Percentiles rank a stretch among this genome's conserved stretches.
Evolutionary conservation across 352 stramenopile genomes (phyloP).

Genomic region (Phytophthora sp.): DNA sequence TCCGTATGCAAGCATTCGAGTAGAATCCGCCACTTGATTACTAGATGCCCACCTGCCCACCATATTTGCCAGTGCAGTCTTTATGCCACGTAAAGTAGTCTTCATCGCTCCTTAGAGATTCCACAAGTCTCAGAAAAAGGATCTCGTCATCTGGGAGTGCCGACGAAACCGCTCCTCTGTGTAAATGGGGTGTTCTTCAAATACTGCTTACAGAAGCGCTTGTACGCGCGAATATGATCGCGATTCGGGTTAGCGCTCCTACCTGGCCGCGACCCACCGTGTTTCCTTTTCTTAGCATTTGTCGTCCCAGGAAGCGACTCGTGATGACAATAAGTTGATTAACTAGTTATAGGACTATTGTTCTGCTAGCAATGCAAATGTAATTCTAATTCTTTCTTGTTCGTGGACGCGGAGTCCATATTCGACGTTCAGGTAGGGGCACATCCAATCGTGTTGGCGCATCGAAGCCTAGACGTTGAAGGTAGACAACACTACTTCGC

Average conservation of each 20-base stretch:
- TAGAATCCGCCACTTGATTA: background rate
- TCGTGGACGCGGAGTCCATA: too few relatives aligned
- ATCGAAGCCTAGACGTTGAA: too few relatives aligned
- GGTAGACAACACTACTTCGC: too few relatives aligned
- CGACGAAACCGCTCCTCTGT: slow-evolving; percentile 6
- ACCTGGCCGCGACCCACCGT: slow-evolving; percentile 1
- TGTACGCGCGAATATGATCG: slow-evolving; percentile 2
- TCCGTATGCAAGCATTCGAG: slow-evolving; percentile 3
- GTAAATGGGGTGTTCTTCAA: background rate
- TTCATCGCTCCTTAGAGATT: background rate
- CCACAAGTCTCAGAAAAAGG: background rate
- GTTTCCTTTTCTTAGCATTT: background rate
- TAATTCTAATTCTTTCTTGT: too few relatives aligned
- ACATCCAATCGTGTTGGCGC: too few relatives aligned
- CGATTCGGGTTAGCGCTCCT: background rate
- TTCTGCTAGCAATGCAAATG: too few relatives aligned
- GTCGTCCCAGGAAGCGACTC: background rate
- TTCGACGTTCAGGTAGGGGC: too few relatives aligned
- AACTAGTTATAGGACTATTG: too few relatives aligned
- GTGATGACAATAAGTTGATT: background rate
- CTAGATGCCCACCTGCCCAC: background rate
- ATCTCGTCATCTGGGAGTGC: background rate
- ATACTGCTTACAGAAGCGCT: slow-evolving; percentile 3
- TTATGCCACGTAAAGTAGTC: slow-evolving; percentile 3
- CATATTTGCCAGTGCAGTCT: slow-evolving; percentile 10